Conservation (phyloP, 495 filamentous ascomycete species). For the Penicillium dipodomyicola region DNA sequence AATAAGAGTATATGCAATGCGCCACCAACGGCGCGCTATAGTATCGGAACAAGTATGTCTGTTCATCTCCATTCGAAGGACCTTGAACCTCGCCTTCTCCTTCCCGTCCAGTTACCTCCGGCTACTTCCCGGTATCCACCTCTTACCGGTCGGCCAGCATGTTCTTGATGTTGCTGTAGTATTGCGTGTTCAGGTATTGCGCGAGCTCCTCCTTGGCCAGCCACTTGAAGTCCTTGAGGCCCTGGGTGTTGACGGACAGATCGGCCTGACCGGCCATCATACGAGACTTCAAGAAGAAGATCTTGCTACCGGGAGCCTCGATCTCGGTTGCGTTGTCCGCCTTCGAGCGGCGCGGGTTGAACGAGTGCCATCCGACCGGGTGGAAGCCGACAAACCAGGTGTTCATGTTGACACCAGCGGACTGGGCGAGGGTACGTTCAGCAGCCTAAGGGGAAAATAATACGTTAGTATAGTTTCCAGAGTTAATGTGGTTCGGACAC, state of each 20-base stretch:
- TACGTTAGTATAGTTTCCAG: conserved; percentile 1
- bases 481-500: not conserved
- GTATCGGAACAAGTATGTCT: conserved; percentile 20
- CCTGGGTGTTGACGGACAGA: conserved; percentile 66
- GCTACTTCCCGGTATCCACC: not conserved
- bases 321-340: conserved; percentile 36
- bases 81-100: not conserved
- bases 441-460: conserved; percentile 60
- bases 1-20: conserved; percentile 44
- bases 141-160: conserved; percentile 74
- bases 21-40: conserved; percentile 19
- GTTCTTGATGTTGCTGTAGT: conserved; percentile 72
- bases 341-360: conserved; percentile 35
- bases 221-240: conserved; percentile 85
- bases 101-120: conserved; percentile 13
- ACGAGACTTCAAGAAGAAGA: conserved; percentile 91
- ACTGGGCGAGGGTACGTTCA: conserved; percentile 67
- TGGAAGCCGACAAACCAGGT: conserved; percentile 94
- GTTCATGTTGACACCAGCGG: conserved; percentile 94
- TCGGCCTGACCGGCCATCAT: conserved; percentile 97
- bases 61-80: conserved; percentile 10
- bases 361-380: conserved; percentile 76
- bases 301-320: conserved; percentile 63
- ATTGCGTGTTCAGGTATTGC: conserved; percentile 56
- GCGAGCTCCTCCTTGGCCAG: conserved; percentile 83